phyloP scores from a whole-genome alignment of 352 stramenopile genomes.

The Phytophthora ohioensis region DNA sequence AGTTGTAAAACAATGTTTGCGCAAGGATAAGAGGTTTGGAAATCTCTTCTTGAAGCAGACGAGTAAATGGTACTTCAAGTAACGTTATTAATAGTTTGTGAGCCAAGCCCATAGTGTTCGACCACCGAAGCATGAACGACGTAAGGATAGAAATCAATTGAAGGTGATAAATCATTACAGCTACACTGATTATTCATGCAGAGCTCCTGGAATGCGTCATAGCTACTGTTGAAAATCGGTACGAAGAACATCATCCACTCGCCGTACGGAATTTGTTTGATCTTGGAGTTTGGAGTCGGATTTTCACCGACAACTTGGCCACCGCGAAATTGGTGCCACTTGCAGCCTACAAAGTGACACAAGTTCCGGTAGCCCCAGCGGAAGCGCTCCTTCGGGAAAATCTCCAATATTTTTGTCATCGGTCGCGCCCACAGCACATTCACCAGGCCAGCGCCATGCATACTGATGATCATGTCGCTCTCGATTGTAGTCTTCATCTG shows the following conservation, averaged over 20 bases:
- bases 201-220: constrained; percentile 24
- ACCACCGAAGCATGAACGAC: too few relatives aligned
- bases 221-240: constrained; percentile 44
- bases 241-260: constrained; percentile 68
- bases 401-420: constrained; percentile 68
- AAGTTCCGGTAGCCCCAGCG: constrained; percentile 84
- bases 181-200: constrained; percentile 8
- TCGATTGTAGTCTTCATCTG: constrained; percentile 73
- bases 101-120: too few relatives aligned
- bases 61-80: too few relatives aligned
- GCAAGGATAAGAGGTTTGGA: too few relatives aligned
- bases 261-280: constrained; percentile 60
- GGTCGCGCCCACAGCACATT: constrained; percentile 76
- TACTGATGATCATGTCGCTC: constrained; percentile 83
- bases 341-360: constrained; percentile 74
- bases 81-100: too few relatives aligned
- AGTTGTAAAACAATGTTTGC: too few relatives aligned
- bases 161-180: too few relatives aligned
- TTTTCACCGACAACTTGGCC: constrained; percentile 45
- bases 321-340: constrained; percentile 68
- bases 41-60: not conserved
- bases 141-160: too few relatives aligned
- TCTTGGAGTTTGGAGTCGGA: constrained; percentile 45
- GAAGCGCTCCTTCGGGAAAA: constrained; percentile 63
- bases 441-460: constrained; percentile 84